Evolutionary conservation across 148 eudicot species (phyloP).

Genomic region (Beta vulgaris): DNA sequence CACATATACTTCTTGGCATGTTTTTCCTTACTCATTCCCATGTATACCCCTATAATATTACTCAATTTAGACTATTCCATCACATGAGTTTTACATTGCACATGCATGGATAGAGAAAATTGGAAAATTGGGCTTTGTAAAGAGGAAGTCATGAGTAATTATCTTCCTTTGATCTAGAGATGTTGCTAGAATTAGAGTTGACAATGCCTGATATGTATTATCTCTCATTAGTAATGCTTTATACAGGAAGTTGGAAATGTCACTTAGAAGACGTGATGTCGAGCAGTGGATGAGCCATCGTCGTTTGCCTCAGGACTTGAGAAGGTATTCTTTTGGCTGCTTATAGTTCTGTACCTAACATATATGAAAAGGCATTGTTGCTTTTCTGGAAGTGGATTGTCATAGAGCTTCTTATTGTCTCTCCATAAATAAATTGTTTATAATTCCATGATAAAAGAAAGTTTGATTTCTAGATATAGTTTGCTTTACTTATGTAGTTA

Average conservation of each 20-base stretch:
- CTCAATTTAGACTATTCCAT: background rate
- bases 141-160: no score
- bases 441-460: no score
- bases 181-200: background rate
- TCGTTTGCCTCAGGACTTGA: slow-evolving; percentile 63
- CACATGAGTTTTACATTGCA: background rate
- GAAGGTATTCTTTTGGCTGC: slow-evolving; percentile 38
- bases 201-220: background rate
- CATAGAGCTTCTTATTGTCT: no score
- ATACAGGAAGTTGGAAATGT: slow-evolving; percentile 64
- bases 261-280: slow-evolving; percentile 77
- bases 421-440: no score
- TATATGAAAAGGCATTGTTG: no score
- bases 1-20: no score
- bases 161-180: background rate
- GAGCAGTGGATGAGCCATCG: slow-evolving; percentile 96
- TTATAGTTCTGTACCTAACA: no score
- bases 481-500: no score
- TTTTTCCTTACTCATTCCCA: background rate
- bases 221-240: background rate
- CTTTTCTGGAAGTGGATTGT: no score
- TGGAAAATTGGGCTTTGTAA: background rate
- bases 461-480: no score
- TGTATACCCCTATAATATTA: background rate
- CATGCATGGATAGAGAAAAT: background rate